These are phyloP conservation scores for Rhazya stricta DNA, from an alignment of 257 asterid species.

Conservation along the genomic window DNA sequence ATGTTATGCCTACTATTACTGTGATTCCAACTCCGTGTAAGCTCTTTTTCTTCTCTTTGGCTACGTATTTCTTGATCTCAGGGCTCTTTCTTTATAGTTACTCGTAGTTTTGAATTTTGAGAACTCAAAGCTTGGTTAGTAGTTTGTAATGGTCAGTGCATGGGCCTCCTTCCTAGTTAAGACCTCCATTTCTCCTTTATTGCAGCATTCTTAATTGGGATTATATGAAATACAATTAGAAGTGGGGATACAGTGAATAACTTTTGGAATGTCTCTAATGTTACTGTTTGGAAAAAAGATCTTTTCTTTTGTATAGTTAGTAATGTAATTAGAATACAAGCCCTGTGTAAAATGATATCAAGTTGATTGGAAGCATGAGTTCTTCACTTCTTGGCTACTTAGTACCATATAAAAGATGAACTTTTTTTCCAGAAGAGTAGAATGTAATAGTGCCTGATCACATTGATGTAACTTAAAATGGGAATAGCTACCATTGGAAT, in stretches of 20 bases:
- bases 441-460: not conserved
- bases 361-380: not conserved
- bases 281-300: not conserved
- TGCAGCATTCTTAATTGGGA: not conserved
- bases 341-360: not conserved
- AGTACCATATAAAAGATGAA: not conserved
- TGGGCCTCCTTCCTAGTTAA: not conserved
- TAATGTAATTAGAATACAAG: not conserved
- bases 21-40: constrained; percentile 78
- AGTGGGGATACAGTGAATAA: not conserved
- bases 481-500: not conserved
- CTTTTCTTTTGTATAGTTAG: not conserved
- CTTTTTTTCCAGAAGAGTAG: not conserved
- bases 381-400: not conserved
- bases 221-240: not conserved
- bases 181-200: not conserved
- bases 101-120: not conserved
- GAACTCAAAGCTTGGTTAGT: too few species aligned
- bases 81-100: not conserved
- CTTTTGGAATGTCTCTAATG: not conserved
- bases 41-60: not conserved
- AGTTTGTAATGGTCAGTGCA: too few species aligned
- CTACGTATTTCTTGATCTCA: not conserved
- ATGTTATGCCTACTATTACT: constrained; percentile 56
- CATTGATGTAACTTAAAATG: not conserved